Evolutionary conservation across 2,329 filamentous ascomycete species (phyloP), one percentile per base, ranked within the genome.

Genomic region (Sporothrix globosa): DNA sequence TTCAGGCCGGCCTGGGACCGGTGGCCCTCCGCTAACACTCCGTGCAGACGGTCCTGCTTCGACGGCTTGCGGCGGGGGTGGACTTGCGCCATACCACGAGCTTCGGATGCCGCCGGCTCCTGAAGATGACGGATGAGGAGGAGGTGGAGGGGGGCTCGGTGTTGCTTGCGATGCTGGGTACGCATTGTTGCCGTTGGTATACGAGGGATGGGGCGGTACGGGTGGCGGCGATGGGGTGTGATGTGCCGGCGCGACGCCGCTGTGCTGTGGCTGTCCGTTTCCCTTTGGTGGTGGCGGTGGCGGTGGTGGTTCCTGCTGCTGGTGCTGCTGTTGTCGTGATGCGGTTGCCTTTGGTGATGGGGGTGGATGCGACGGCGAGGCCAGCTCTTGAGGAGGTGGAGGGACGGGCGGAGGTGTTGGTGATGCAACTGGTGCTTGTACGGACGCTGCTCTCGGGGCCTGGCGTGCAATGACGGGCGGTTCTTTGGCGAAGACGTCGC

Each of bases 401-500:
- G 63, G 58, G 21, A 44, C 13, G 13, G 74, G 81, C 73, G 76
- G 81, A 58, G 30, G 52, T 4, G 19, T 54, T 4, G 63, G 63
- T 1, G 58, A 27, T 17, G 58, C 58, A 0, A 27, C 17, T 19
- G 63, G 46, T n/a, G 79, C 79, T 5, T 60, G 54, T 4, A 48
- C 1, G 1, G 61, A 58, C 58, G 77, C 77, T 30, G 79, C 75
- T 53, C 79, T 79, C 67, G 73, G 80, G 77, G 85, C 85, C 73
- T 89, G 89, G 74, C 89, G 90, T 46, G 93, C 89, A 72, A 96
- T 89, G 4, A 98, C 92, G 0, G 96, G 96, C 10, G 96, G 96
- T 76, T 99, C 96, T 80, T 96, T 97, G 50, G 93, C 91, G 78
- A 99, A 99, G 27, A 98, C 85, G 69, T 96, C 92, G 74, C 91